Conservation (phyloP, 768 basidiomycete species). For the Hypholoma fasciculare region DNA sequence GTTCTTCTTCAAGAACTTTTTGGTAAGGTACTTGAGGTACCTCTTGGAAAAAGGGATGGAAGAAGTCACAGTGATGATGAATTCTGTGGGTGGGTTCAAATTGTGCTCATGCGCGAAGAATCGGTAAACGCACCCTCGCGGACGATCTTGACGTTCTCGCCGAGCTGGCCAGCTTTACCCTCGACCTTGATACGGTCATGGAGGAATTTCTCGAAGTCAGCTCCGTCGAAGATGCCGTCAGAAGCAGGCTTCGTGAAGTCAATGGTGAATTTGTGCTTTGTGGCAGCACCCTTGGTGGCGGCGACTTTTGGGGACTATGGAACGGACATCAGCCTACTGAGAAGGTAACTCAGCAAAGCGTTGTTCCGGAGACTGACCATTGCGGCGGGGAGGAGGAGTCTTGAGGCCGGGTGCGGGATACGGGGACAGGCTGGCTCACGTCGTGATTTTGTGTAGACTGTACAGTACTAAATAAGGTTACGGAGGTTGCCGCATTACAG, state of each 20-base stretch:
- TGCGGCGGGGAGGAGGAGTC: slow-evolving; percentile 30
- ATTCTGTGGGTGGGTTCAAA: slow-evolving; percentile 42
- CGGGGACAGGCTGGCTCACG: not conserved
- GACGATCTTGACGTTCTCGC: slow-evolving; percentile 83
- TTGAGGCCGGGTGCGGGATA: slow-evolving; percentile 12
- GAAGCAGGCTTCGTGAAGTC: slow-evolving; percentile 83
- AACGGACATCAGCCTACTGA: slow-evolving; percentile 81
- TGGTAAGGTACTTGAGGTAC: slow-evolving; percentile 98
- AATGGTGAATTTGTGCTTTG: slow-evolving; percentile 76
- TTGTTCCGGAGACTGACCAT: slow-evolving; percentile 73
- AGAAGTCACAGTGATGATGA: slow-evolving; percentile 83
- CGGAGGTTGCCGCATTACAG: slow-evolving; percentile 19
- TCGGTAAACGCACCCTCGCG: slow-evolving; percentile 69
- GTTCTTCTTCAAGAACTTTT: slow-evolving; percentile 99
- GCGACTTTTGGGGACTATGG: slow-evolving; percentile 58
- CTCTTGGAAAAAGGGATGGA: slow-evolving; percentile 93
- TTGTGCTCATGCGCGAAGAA: not conserved
- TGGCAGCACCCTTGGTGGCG: slow-evolving; percentile 51
- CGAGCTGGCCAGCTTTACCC: slow-evolving; percentile 88
- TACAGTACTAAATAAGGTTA: slow-evolving; percentile 50
- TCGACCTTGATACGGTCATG: slow-evolving; percentile 95
- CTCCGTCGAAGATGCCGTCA: slow-evolving; percentile 59
- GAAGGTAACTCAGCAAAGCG: slow-evolving; percentile 90
- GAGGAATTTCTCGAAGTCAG: slow-evolving; percentile 80
- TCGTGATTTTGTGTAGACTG: slow-evolving; percentile 39